These are phyloP conservation scores for Cenchrus americanus DNA, from an alignment of 176 grass and related monocot genomes.

Conservation along the genomic window DNA sequence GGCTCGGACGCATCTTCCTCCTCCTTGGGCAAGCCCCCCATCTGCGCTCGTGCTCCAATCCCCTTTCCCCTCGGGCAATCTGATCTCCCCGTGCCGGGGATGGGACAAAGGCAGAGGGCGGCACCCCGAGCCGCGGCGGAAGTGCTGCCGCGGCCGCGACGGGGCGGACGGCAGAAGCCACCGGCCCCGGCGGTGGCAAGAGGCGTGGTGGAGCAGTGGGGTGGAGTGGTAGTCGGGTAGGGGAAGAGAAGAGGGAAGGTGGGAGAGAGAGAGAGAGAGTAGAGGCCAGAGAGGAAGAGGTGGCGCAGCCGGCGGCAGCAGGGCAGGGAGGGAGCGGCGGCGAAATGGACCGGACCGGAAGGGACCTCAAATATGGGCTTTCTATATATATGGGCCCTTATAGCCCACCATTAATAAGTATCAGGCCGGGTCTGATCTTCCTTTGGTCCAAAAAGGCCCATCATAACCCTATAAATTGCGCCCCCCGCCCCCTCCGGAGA, in stretches of 20 bases:
- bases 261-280: background rate
- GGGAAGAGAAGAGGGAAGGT: background rate
- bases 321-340: background rate
- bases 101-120: background rate
- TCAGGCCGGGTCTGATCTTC: background rate
- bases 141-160: background rate
- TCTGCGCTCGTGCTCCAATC: background rate
- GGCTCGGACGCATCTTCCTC: background rate
- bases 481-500: background rate
- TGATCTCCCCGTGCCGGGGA: background rate
- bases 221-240: background rate
- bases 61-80: background rate
- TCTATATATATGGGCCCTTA: background rate
- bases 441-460: background rate
- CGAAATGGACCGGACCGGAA: background rate
- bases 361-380: background rate
- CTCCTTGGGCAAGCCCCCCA: constrained; percentile 17
- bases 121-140: background rate
- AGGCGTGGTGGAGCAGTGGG: background rate
- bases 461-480: background rate
- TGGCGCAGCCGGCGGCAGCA: background rate
- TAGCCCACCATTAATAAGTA: background rate
- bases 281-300: background rate
- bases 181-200: constrained; percentile 31
- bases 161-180: constrained; percentile 7